These are phyloP conservation scores for Arthrobotrys iridis DNA, from an alignment of 2,329 filamentous ascomycete species.

Conservation along the genomic window DNA sequence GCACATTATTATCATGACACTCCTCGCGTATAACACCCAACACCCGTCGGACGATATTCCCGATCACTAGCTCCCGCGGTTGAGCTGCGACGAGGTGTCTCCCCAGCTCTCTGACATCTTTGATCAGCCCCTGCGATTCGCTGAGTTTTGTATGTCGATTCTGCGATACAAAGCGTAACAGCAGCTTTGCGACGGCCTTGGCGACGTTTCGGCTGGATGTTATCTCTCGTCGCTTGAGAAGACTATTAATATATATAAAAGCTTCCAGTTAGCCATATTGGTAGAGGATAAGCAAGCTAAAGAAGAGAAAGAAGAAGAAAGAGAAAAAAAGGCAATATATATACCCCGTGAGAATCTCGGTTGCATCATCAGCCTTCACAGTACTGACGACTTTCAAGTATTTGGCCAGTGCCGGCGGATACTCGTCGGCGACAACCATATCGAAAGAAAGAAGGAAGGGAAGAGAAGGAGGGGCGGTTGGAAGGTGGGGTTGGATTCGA, in stretches of 20 bases:
- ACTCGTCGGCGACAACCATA: constrained; percentile 34
- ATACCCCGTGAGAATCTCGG: constrained; percentile 42
- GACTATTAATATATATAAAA: constrained; percentile 65
- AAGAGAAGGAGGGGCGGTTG: not conserved
- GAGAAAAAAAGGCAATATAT: not conserved
- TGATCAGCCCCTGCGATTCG: constrained; percentile 80
- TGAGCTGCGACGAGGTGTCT: constrained; percentile 81
- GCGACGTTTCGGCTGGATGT: constrained; percentile 87
- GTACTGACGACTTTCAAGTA: constrained; percentile 38
- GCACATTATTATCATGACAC: constrained; percentile 75
- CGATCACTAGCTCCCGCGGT: constrained; percentile 88
- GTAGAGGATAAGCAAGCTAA: not conserved
- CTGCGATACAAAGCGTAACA: constrained; percentile 84
- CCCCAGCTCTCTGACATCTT: constrained; percentile 81
- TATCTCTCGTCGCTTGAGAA: constrained; percentile 91
- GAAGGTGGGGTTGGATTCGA: not conserved
- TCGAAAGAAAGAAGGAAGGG: constrained; percentile 3
- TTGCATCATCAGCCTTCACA: constrained; percentile 35
- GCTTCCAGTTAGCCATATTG: constrained; percentile 50
- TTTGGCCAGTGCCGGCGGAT: constrained; percentile 33
- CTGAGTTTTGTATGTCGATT: constrained; percentile 72
- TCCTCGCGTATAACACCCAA: constrained; percentile 92
- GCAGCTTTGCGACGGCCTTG: constrained; percentile 86
- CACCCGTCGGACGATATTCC: constrained; percentile 91
- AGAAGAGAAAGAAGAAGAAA: not conserved